Evolutionary conservation across 352 stramenopile species (phyloP).

Genomic region (Phytophthora litchii): DNA sequence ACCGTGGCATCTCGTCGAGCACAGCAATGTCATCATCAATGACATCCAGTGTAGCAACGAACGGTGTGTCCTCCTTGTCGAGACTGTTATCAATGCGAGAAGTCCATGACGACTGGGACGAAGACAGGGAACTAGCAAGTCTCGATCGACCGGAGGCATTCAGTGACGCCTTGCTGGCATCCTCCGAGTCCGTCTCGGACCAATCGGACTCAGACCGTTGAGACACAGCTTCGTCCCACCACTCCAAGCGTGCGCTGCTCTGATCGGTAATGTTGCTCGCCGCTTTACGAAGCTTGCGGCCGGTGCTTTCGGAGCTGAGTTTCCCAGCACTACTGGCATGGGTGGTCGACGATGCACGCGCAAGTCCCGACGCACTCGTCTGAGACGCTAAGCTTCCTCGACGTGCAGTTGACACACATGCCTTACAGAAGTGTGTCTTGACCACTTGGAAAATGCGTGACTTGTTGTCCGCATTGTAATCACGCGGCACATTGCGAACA

Average conservation of each 20-base stretch:
- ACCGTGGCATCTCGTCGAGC: conserved; percentile 35
- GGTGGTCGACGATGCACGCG: conserved; percentile 9
- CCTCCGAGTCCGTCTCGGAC: conserved; percentile 51
- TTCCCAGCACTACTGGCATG: conserved; percentile 5
- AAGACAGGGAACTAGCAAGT: conserved; percentile 39
- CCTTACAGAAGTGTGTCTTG: conserved; percentile 67
- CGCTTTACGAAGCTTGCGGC: conserved; percentile 16
- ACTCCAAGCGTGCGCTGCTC: conserved; percentile 16
- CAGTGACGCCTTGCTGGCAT: conserved; percentile 39
- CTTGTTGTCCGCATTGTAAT: conserved; percentile 17
- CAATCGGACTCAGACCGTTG: conserved; percentile 43
- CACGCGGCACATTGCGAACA: conserved; percentile 48
- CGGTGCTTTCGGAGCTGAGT: conserved; percentile 10
- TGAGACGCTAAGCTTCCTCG: conserved; percentile 21
- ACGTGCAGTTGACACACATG: conserved; percentile 56
- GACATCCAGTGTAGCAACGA: conserved; percentile 50
- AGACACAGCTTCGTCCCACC: conserved; percentile 34
- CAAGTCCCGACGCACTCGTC: conserved; percentile 4
- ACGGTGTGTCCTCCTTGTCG: conserved; percentile 47
- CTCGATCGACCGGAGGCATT: conserved; percentile 34
- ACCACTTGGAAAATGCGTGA: conserved; percentile 55
- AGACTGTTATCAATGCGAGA: conserved; percentile 26
- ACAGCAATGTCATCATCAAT: conserved; percentile 49
- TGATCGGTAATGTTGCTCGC: conserved; percentile 12
- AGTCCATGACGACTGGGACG: conserved; percentile 39